Conservation (phyloP, 371 early-diverging fungal species). For the Quaeritorhiza haematococci region DNA sequence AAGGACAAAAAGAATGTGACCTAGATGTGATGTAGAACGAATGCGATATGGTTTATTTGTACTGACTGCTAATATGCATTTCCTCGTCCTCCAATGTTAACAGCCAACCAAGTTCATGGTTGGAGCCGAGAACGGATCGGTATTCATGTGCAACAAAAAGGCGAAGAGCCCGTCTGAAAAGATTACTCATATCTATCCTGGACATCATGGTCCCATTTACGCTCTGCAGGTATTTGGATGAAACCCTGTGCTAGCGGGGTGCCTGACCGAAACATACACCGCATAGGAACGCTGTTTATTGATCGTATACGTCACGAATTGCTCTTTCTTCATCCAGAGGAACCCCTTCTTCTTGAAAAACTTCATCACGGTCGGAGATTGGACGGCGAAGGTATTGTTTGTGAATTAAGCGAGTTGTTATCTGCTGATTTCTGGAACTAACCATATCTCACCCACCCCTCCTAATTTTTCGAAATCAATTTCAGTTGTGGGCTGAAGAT, state of each 20-base stretch:
- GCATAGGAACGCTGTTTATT: too few species aligned
- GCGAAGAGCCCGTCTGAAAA: constrained; percentile 51
- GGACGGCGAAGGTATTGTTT: constrained; percentile 41
- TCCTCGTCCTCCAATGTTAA: too few species aligned
- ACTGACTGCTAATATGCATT: too few species aligned
- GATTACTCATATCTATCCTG: constrained; percentile 50
- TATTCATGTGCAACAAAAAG: constrained; percentile 56
- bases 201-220: constrained; percentile 48
- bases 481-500: constrained; percentile 53
- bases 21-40: too few species aligned
- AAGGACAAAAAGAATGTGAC: too few species aligned
- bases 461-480: not conserved
- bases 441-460: not conserved
- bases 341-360: constrained; percentile 57
- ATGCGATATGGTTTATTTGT: not conserved
- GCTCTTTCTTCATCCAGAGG: constrained; percentile 19
- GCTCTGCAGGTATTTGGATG: constrained; percentile 35
- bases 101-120: constrained; percentile 64
- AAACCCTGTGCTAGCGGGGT: not conserved
- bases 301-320: not conserved
- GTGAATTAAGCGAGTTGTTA: not conserved
- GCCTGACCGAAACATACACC: too few species aligned
- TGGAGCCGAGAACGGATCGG: constrained; percentile 49
- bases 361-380: constrained; percentile 54
- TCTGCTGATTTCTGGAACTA: too few species aligned